Base-by-base conservation (phyloP, 2,329 filamentous ascomycete species). In the Phialophora macrospora region DNA sequence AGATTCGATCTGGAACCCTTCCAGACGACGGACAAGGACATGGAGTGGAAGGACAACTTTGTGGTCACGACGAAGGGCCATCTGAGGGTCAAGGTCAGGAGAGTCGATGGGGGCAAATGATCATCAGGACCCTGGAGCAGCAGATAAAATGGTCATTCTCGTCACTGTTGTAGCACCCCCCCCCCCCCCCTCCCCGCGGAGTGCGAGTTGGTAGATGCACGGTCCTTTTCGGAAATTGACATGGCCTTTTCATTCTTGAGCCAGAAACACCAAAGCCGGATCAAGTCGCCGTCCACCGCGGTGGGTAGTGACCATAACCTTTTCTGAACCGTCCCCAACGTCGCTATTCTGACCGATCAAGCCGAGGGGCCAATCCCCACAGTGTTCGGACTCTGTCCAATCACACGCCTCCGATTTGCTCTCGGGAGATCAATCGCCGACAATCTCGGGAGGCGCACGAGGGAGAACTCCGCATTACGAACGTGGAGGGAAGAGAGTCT, bases 1-100 rank as follows among this genome's bases (percentile, higher is more conserved):
- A 68, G 70, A 28, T 78, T 77, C 34, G 68, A 75, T 6, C 55
- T 77, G 28, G 68, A 70, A 30, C 60, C 76, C 4, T 73, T 75
- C 65, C 69, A 73, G 22, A 75, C 72, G 4, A 73, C 64, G 46
- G 55, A 62, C n/a, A 60, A 56, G 32, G 74, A 76, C 62, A 68
- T 76, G 68, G 67, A 65, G 26, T 76, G 72, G 73, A 73, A 71
- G 55, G 74, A 76, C 48, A 55, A 48, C 32, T 66, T 67, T 59
- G 61, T 64, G 9, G 55, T 57, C 11, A 59, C 22, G 28, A 67
- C 61, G 2, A 52, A 56, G 22, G 65, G 62, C 22, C 65, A 67
- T 54, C 56, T 67, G 20, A 48, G 52, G 56, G 62, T 67, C 30
- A 63, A 32, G 30, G 17, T 63, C 46, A 63, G 17, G 30, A 55